phyloP scores from a whole-genome alignment of 2,329 filamentous ascomycete genomes.

The Clonostachys solani region DNA sequence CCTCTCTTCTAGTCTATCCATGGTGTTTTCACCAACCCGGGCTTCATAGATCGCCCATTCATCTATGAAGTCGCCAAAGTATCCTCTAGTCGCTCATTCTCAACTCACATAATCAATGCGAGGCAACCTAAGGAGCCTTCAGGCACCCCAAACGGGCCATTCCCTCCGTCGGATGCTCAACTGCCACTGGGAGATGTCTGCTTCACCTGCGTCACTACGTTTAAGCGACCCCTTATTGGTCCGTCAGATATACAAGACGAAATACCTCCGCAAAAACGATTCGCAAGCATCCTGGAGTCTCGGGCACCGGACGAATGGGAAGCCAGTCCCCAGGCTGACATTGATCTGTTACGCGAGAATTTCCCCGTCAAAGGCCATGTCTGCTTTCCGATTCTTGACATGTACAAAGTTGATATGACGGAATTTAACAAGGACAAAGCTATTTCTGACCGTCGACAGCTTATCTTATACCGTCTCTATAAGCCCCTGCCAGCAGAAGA shows the following conservation, averaged over 20 bases:
- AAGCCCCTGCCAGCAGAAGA: constrained; percentile 32
- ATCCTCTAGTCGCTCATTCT: constrained; percentile 40
- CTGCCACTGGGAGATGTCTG: constrained; percentile 33
- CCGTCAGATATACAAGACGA: constrained; percentile 31
- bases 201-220: constrained; percentile 48
- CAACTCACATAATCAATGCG: constrained; percentile 42
- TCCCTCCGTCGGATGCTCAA: constrained; percentile 30
- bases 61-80: constrained; percentile 43
- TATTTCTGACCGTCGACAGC: constrained; percentile 39
- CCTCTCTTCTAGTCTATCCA: constrained; percentile 40
- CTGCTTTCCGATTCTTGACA: constrained; percentile 43
- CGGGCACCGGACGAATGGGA: constrained; percentile 35
- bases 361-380: constrained; percentile 32
- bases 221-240: constrained; percentile 35
- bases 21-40: constrained; percentile 48
- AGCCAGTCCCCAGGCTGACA: constrained; percentile 37
- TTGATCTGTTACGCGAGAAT: constrained; percentile 28
- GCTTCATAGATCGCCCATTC: constrained; percentile 43
- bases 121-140: constrained; percentile 39
- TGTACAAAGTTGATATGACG: constrained; percentile 50
- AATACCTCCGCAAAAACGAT: constrained; percentile 34
- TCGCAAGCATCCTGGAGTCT: constrained; percentile 29
- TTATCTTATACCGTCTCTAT: constrained; percentile 44
- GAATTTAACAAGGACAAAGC: constrained; percentile 34
- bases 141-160: constrained; percentile 24